Evolutionary conservation across 352 stramenopile species (phyloP), one percentile per base, ranked within the genome.

Genomic region (Phytophthora vignae): DNA sequence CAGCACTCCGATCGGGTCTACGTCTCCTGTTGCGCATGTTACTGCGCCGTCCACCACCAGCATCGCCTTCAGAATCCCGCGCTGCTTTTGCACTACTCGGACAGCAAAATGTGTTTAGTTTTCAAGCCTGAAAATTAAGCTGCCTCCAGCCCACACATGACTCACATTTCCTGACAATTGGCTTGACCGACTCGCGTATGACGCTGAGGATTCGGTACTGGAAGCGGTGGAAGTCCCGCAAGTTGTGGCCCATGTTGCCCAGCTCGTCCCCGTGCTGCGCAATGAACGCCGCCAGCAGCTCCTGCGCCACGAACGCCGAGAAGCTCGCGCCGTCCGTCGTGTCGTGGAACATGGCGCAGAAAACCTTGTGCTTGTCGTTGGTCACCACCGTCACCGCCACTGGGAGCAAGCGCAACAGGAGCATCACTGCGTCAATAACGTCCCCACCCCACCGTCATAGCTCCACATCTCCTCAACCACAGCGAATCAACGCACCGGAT

Each of bases 321-420:
- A 98, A 98, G 33, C 75, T 82, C 7, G 88, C 67, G 12, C 90
- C 84, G 74, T 97, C 88, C 6, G 67, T 79, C 42, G 85, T 84
- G 74, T 98, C 92, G 77, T 97, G 88, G 70, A 98, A 98, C 65
- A 97, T 83, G 62, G 92, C 93, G 70, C 93, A 98, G 66, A 97
- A 97, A 7, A 98, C 90, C 58, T 98, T 97, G 61, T 93, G 83
- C 12, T 80, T 74, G 15, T 97, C 90, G 68, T 97, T 95, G 15
- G 80, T 91, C 25, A 97, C 93, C 53, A 98, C 89, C 7, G 93
- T 97, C 40, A 98, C 91, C 14, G 86, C 88, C 48, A 98, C 88
- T 94, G 60, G 25, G 10, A 69, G n/a, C 17, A 62, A 48, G 10
- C 36, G 36, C 11, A 44, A 44, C 36, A 9, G 3, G 14, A 64